phyloP scores from a whole-genome alignment of 495 filamentous ascomycete species.

The Daldinia loculata region DNA sequence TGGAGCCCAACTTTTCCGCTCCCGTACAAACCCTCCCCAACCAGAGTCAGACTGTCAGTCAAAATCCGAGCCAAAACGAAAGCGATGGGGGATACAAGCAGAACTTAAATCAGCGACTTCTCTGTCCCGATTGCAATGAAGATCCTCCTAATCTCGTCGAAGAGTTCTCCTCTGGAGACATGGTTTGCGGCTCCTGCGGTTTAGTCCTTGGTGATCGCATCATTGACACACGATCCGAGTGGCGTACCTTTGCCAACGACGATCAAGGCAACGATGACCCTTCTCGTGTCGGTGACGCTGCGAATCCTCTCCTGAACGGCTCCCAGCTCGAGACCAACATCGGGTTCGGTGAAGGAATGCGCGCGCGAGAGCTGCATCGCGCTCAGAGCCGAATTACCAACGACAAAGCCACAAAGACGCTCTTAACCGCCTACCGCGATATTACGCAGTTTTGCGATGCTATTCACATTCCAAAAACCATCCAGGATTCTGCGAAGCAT shows the following conservation, averaged over 20 bases:
- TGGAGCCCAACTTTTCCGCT: conserved; percentile 30
- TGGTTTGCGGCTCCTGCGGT: conserved; percentile 90
- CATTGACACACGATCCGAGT: conserved; percentile 95
- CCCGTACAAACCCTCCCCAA: conserved; percentile 2
- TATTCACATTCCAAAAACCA: conserved; percentile 79
- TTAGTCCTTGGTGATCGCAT: conserved; percentile 90
- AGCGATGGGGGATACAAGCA: conserved; percentile 48
- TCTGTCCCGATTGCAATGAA: conserved; percentile 91
- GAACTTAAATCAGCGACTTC: conserved; percentile 83
- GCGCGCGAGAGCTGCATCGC: conserved; percentile 78
- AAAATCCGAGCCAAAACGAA: background rate
- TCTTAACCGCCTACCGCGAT: conserved; percentile 78
- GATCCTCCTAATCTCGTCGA: conserved; percentile 89
- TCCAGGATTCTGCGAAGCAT: conserved; percentile 87
- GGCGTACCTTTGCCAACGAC: conserved; percentile 98
- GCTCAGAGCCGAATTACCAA: conserved; percentile 85
- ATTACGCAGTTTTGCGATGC: conserved; percentile 89
- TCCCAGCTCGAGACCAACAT: conserved; percentile 93
- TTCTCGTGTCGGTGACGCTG: conserved; percentile 93
- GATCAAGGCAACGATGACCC: conserved; percentile 94
- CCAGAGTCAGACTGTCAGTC: background rate
- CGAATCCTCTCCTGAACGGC: conserved; percentile 87
- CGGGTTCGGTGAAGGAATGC: conserved; percentile 77
- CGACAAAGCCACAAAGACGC: conserved; percentile 83
- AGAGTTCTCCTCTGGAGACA: conserved; percentile 90